Evolutionary conservation across 345 rosid species (phyloP).

Genomic region (Brassica cretica): DNA sequence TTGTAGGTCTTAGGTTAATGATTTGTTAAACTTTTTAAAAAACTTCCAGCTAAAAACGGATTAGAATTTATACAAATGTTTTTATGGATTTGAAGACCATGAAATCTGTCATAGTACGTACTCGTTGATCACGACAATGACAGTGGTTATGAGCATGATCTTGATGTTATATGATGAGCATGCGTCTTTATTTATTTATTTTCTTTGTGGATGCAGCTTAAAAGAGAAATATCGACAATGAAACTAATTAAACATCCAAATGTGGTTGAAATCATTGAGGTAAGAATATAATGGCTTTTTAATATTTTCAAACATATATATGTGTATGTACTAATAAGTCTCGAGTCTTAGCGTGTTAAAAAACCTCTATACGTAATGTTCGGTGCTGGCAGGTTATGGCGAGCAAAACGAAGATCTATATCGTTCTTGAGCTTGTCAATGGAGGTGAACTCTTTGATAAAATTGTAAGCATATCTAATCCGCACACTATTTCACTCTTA

Average conservation of each 20-base stretch:
- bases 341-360: background rate
- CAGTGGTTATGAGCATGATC: background rate
- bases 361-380: background rate
- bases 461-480: constrained; percentile 61
- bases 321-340: background rate
- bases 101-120: background rate
- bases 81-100: constrained; percentile 2
- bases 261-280: constrained; percentile 83
- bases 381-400: constrained; percentile 72
- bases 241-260: constrained; percentile 96
- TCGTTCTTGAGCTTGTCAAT: constrained; percentile 79
- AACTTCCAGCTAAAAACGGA: background rate
- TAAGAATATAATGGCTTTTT: constrained; percentile 11
- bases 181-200: background rate
- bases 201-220: constrained; percentile 49
- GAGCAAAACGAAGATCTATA: constrained; percentile 85
- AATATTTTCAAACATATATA: background rate
- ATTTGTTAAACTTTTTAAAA: background rate
- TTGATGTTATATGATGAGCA: constrained; percentile 6
- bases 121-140: background rate
- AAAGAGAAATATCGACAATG: constrained; percentile 92
- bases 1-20: background rate
- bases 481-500: background rate
- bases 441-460: constrained; percentile 96
- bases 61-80: constrained; percentile 15